Percentiles rank a stretch among this genome's conserved stretches.
Evolutionary conservation across 371 early-diverging fungal genomes (phyloP).

Genomic region (Mucor saturninus): DNA sequence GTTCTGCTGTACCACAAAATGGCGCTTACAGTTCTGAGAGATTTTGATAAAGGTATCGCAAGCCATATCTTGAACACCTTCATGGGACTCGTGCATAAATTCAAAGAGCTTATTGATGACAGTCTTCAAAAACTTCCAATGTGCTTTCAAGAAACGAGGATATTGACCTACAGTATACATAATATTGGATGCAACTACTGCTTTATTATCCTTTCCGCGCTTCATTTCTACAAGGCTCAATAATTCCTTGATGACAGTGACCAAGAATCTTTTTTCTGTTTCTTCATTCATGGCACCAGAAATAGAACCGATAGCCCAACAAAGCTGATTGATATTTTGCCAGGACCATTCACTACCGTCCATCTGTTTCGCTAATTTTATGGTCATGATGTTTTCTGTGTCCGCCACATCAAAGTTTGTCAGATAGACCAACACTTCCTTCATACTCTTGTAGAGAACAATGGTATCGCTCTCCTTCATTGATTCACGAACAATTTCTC

Average conservation of each 20-base stretch:
- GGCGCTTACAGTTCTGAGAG: slow-evolving; percentile 93
- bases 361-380: slow-evolving; percentile 89
- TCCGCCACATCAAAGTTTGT: slow-evolving; percentile 94
- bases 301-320: slow-evolving; percentile 99
- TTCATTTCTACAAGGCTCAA: slow-evolving; percentile 93
- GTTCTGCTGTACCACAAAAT: slow-evolving; percentile 89
- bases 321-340: slow-evolving; percentile 96
- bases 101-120: slow-evolving; percentile 99
- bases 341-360: slow-evolving; percentile 95
- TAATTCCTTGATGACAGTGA: slow-evolving; percentile 96
- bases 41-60: slow-evolving; percentile 99
- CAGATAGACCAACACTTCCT: slow-evolving; percentile 94
- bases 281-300: slow-evolving; percentile 97
- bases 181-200: slow-evolving; percentile 99
- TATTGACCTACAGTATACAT: slow-evolving; percentile 99
- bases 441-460: slow-evolving; percentile 97
- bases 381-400: slow-evolving; percentile 94
- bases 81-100: slow-evolving; percentile 99
- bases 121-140: slow-evolving; percentile 99
- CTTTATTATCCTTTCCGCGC: slow-evolving; percentile 98
- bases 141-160: slow-evolving; percentile 97
- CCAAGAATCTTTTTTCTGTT: slow-evolving; percentile 96
- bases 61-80: slow-evolving; percentile 99
- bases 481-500: slow-evolving; percentile 98
- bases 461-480: slow-evolving; percentile 99